Evolutionary conservation across 2,329 filamentous ascomycete species (phyloP).

Genomic region (Fusarium tricinctum): DNA sequence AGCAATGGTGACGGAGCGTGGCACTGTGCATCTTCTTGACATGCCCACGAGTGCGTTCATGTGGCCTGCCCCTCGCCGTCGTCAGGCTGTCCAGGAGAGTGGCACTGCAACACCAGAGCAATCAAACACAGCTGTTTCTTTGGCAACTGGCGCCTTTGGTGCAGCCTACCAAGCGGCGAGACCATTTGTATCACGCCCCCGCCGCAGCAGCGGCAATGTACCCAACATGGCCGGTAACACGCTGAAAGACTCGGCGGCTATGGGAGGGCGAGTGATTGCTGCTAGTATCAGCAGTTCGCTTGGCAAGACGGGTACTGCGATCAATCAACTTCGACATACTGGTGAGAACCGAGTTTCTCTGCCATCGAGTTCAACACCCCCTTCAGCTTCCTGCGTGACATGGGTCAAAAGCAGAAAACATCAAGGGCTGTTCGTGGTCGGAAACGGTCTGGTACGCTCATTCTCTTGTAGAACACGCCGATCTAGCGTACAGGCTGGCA

Average conservation of each 20-base stretch:
- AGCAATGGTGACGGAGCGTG: conserved; percentile 91
- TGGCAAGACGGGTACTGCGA: conserved; percentile 77
- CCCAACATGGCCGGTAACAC: conserved; percentile 57
- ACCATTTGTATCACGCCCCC: conserved; percentile 68
- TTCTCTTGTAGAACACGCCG: conserved; percentile 72
- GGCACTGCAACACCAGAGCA: conserved; percentile 64
- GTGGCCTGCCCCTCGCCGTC: conserved; percentile 82
- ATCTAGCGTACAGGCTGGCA: conserved; percentile 66
- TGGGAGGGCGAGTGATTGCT: conserved; percentile 79
- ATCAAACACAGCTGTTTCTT: conserved; percentile 71
- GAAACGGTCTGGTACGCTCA: conserved; percentile 74
- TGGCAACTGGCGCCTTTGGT: conserved; percentile 78
- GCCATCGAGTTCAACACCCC: conserved; percentile 67
- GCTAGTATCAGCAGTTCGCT: conserved; percentile 81
- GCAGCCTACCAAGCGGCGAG: conserved; percentile 78
- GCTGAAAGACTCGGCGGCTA: conserved; percentile 73
- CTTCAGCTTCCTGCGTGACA: conserved; percentile 71
- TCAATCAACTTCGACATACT: conserved; percentile 79
- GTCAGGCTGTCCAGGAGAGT: conserved; percentile 60
- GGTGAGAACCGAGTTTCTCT: conserved; percentile 81
- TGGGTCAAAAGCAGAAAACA: conserved; percentile 75
- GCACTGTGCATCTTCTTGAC: conserved; percentile 94
- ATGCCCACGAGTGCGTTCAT: conserved; percentile 85
- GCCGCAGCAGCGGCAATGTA: conserved; percentile 62
- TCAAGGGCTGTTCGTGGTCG: conserved; percentile 74